These are phyloP conservation scores for Aspergillus jensenii DNA, from an alignment of 2,329 filamentous ascomycete species.

Conservation along the genomic window DNA sequence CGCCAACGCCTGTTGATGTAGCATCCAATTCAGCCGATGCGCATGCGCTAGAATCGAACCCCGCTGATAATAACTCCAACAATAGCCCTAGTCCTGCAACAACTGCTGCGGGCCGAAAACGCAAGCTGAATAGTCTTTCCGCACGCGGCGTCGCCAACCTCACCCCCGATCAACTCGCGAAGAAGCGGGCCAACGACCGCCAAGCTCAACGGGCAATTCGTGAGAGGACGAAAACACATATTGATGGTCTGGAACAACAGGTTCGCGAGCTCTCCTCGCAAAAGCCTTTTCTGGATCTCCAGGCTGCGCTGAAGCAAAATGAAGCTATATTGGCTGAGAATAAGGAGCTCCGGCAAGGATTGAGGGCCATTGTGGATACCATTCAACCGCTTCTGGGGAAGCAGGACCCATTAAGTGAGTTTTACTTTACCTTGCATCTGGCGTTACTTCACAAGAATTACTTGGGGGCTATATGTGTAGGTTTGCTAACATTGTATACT, in stretches of 20 bases:
- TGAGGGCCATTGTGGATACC: constrained; percentile 64
- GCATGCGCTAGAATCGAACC: constrained; percentile 20
- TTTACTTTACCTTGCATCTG: background rate
- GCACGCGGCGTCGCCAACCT: constrained; percentile 80
- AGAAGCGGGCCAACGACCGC: constrained; percentile 88
- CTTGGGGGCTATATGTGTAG: background rate
- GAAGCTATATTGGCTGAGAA: constrained; percentile 78
- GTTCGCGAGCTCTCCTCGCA: constrained; percentile 76
- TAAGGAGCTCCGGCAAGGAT: constrained; percentile 68
- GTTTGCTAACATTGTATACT: background rate
- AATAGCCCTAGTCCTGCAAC: constrained; percentile 17
- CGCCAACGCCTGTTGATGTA: constrained; percentile 24
- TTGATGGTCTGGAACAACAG: constrained; percentile 69
- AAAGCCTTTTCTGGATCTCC: constrained; percentile 81
- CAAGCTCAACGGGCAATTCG: constrained; percentile 84
- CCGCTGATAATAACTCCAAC: constrained; percentile 13
- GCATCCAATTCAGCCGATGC: constrained; percentile 23
- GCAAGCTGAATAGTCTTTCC: constrained; percentile 42
- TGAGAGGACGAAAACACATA: constrained; percentile 77
- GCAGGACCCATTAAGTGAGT: constrained; percentile 46
- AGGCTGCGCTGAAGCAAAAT: constrained; percentile 72
- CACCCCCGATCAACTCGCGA: constrained; percentile 82
- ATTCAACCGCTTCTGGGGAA: constrained; percentile 45
- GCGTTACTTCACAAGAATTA: background rate
- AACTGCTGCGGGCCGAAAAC: constrained; percentile 36